Evolutionary conservation across 495 filamentous ascomycete genomes (phyloP).

Genomic region (Aspergillus biplanus): DNA sequence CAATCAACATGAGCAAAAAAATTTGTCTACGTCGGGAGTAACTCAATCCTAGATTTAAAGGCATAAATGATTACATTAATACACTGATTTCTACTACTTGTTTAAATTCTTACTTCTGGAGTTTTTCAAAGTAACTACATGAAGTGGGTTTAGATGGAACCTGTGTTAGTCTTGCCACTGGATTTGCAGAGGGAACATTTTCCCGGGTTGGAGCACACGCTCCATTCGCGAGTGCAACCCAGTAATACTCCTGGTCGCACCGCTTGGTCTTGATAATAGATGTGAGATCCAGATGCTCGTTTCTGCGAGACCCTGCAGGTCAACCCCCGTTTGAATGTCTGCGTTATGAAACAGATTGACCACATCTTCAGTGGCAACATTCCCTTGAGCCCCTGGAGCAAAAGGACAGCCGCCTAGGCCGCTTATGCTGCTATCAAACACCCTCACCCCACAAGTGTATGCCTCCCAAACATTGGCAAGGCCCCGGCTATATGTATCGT

Average conservation of each 20-base stretch:
- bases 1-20: neutral
- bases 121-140: neutral
- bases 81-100: neutral
- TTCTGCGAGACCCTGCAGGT: slow-evolving; percentile 35
- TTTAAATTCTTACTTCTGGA: neutral
- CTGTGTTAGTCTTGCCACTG: neutral
- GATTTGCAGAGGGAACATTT: neutral
- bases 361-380: slow-evolving; percentile 47
- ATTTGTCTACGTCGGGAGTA: neutral
- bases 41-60: neutral
- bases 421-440: slow-evolving; percentile 49
- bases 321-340: slow-evolving; percentile 43
- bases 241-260: neutral
- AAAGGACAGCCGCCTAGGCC: slow-evolving; percentile 53
- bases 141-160: neutral
- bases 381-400: slow-evolving; percentile 51
- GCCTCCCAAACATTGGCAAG: slow-evolving; percentile 48
- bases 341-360: slow-evolving; percentile 46
- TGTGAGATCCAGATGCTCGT: neutral
- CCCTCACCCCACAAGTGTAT: slow-evolving; percentile 42
- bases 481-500: slow-evolving; percentile 51
- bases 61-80: neutral
- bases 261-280: neutral
- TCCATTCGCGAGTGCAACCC: neutral
- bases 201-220: neutral